These are phyloP conservation scores for Pneumocystis canis DNA, from an alignment of 1,139 yeast genomes.

Conservation along the genomic window DNA sequence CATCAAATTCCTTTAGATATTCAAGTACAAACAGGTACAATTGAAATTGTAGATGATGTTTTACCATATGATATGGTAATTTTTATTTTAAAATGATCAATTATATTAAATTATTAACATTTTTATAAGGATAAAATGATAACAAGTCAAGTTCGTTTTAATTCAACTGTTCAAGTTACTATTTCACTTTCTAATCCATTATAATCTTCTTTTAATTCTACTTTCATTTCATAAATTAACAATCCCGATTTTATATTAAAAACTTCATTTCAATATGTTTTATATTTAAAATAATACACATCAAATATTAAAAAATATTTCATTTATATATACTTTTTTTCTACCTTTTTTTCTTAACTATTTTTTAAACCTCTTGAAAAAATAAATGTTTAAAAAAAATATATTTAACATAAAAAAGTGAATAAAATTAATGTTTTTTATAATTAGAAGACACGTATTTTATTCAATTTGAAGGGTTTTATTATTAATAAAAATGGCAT, in stretches of 20 bases:
- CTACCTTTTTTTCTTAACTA: background rate
- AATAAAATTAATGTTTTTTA: background rate
- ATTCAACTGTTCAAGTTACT: background rate
- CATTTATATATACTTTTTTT: background rate
- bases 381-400: background rate
- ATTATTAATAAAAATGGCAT: background rate
- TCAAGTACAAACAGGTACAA: background rate
- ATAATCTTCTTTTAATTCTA: background rate
- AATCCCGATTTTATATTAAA: background rate
- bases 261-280: background rate
- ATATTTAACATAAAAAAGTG: background rate
- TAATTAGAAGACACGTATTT: background rate
- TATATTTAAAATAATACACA: background rate
- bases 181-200: background rate
- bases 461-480: background rate
- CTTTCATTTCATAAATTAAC: background rate
- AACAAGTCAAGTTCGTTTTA: background rate
- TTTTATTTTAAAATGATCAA: background rate
- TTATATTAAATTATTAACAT: background rate
- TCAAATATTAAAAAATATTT: too few species aligned
- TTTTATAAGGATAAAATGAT: background rate
- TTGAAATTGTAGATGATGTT: background rate
- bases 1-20: background rate
- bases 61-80: background rate
- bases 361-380: background rate